Base-by-base conservation (phyloP, 2,329 filamentous ascomycete genomes). In the Verticillium albo-atrum region DNA sequence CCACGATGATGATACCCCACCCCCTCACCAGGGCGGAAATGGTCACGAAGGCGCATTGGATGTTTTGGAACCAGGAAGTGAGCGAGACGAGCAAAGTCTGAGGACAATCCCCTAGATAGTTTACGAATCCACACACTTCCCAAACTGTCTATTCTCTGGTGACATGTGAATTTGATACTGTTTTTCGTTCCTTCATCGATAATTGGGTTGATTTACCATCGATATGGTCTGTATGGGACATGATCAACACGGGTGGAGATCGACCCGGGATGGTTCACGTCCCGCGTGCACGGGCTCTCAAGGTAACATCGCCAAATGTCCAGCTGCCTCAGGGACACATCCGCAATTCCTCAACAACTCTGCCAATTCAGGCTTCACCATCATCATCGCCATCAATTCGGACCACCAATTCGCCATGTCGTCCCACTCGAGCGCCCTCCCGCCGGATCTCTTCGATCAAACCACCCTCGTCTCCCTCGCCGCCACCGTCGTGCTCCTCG, bases 391-490 rank as follows among this genome's bases (percentile, higher is more conserved):
- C 1, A 3, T 26, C 37, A 37, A 50, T 54, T 47, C 53, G 47
- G 53, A 37, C 55, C 28, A 30, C 14, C 50, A 32, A 47, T 58
- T 25, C 57, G 63, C 6, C 20, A 70, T 68, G 65, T 62, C 66
- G 42, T 52, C 34, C 4, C 20, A 20, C 23, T 35, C 58, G 6
- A 62, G 63, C 17, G 60, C 70, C 30, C 76, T 83, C 10, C 42
- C 42, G 20, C 77, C 79, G 4, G 82, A 86, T 64, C 70, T 87
- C 32, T 84, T 87, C 69, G 86, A 89, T 70, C 72, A 73, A 58
- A 86, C 82, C 2, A 88, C 85, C 17, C 76, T 88, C 62, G 68
- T 83, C 63, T 88, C 85, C 42, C 81, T 88, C 53, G 74, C 77
- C 54, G 79, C 79, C 17, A 85, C 82, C 6, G 67, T 86, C 60